Base-by-base conservation (phyloP, 164 flowering plant genomes). In the Chloranthus sessilifolius region DNA sequence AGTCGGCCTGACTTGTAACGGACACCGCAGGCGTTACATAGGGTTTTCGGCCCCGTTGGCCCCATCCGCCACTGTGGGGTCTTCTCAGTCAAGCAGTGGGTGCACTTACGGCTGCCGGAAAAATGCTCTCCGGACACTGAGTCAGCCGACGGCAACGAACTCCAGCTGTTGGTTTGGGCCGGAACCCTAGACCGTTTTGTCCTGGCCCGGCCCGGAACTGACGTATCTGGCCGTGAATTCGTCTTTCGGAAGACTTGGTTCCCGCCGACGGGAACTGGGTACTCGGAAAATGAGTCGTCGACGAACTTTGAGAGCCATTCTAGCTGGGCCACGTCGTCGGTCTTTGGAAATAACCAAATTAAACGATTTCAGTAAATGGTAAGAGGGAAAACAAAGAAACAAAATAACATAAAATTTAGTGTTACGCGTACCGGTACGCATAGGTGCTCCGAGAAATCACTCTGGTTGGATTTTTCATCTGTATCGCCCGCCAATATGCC, bases 21-120 rank as follows among this genome's bases (percentile, higher is more conserved):
- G 17, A 80, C 84, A 6, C 84, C 84, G 25, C 84, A 79, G 17
- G 84, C 84, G 62, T 79, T 79, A 58, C 84, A 79, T 14, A 71
- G 74, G 27, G 82, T 77, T 57, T 80, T 80, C 5, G 86, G 82
- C 16, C 86, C 86, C 58, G 71, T 44, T 1, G 86, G 86, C 0
- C 86, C 86, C 28, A 75, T 69, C n/a, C 86, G 43, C 86, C 86
- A 80, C 64, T 80, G 82, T 25, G 85, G 85, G 20, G 85, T 80
- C 61, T 73, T 80, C 77, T 80, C 80, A 52, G 85, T 70, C 8
- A 70, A 67, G 64, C 86, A 80, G 72, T 80, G 86, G 5, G 72
- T 53, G 77, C 86, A 80, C 47, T 65, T 64, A 7, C 82, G 56
- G n/a, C n/a, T n/a, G 3, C 60, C 54, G 16, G 15, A 48, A n/a